Base-by-base conservation (phyloP, 768 basidiomycete species). In the Leccinellum rugosiceps region DNA sequence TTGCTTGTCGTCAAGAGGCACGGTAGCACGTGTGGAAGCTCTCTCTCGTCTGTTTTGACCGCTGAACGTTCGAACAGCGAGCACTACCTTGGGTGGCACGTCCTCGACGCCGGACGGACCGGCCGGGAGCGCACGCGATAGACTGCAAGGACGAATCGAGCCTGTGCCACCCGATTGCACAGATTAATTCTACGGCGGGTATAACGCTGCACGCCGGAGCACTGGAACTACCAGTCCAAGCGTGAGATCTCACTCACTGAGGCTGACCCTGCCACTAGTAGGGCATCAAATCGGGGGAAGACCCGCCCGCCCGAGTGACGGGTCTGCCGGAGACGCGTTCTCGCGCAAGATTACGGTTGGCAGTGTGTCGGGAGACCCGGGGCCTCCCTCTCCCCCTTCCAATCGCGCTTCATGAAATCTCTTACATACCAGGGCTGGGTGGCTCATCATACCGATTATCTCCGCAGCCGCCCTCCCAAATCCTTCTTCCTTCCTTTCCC, bases 381-480 rank as follows among this genome's bases (percentile, higher is more conserved):
- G 25, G n/a, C 55, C 21, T 32, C 21, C 19, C 41, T 6, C 19
- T 15, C 41, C 19, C 41, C 41, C 41, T 43, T 43, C 54, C 52
- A 32, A 32, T 28, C 26, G 25, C 17, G 44, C 46, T 28, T 28
- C 23, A 17, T 49, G 5, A 21, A 56, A 50, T 45, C 52, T 31
- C 63, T 25, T 64, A 51, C 31, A 35, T 30, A 58, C 47, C 23
- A n/a, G 54, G 50, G 28, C 23, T 25, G 13, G 21, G 45, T 46
- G 31, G 7, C 21, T 17, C 15, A 19, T 23, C 15, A 15, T 32
- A 34, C 25, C 58, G 50, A 25, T 48, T 53, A 60, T 61, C 54
- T 61, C 62, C 58, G 54, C 8, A 19, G 19, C n/a, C 14, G 21
- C 7, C 21, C 1, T 3, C 21, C 41, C 15, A 13, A 1, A 10